Evolutionary conservation across 2,329 filamentous ascomycete species (phyloP).

Genomic region (Aspergillus fijiensis): DNA sequence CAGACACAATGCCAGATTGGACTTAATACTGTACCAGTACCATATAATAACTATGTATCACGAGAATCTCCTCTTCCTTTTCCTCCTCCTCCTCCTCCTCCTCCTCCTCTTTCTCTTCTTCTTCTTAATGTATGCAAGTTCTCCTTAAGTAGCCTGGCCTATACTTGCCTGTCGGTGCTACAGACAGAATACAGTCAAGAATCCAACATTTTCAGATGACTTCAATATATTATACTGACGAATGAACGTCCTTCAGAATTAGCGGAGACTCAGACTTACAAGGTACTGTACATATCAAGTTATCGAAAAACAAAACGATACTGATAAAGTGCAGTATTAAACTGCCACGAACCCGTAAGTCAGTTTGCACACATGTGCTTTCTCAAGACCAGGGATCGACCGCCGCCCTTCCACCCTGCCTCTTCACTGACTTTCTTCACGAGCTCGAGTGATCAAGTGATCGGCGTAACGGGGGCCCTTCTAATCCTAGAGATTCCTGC

Average conservation of each 20-base stretch:
- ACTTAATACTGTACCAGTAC: too few species aligned
- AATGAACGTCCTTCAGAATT: too few species aligned
- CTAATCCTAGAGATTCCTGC: constrained; percentile 40
- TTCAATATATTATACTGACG: background rate
- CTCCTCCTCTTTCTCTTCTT: too few species aligned
- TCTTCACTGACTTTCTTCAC: background rate
- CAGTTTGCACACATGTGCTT: background rate
- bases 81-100: too few species aligned
- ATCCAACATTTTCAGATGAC: background rate
- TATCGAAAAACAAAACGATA: too few species aligned
- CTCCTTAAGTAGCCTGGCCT: background rate
- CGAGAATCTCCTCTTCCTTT: too few species aligned
- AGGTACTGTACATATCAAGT: too few species aligned
- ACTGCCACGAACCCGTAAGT: background rate
- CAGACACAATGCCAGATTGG: too few species aligned
- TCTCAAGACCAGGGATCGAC: background rate
- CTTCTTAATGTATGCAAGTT: background rate
- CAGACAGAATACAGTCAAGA: background rate
- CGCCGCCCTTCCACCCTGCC: background rate
- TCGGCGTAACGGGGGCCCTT: constrained; percentile 31
- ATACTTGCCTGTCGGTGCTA: background rate
- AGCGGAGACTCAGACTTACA: too few species aligned
- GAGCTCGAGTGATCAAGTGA: background rate
- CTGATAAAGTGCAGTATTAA: background rate
- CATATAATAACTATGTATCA: too few species aligned